phyloP scores from a whole-genome alignment of 345 rosid species.

The Citrus trifoliata region DNA sequence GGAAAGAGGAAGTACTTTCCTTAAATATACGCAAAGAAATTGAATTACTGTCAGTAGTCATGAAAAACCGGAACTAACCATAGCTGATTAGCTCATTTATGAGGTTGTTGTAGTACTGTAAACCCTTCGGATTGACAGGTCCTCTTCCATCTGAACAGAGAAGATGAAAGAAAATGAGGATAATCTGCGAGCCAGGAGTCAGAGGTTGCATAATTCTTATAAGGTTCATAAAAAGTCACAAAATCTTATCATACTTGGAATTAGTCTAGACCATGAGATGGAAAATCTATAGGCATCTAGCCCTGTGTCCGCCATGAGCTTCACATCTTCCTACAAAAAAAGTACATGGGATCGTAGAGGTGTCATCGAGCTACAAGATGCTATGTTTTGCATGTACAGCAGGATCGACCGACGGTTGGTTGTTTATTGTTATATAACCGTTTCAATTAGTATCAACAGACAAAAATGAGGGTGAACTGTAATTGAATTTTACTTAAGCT shows the following conservation, averaged over 20 bases:
- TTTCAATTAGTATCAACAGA: neutral
- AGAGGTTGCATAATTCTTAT: neutral
- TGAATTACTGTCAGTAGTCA: neutral
- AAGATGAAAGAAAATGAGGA: neutral
- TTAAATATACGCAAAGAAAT: neutral
- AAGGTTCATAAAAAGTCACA: neutral
- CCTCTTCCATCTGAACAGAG: conserved; percentile 52
- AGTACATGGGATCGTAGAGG: neutral
- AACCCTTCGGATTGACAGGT: conserved; percentile 53
- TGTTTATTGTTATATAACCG: neutral
- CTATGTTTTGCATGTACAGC: neutral
- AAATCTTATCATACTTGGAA: conserved; percentile 44
- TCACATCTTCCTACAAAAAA: conserved; percentile 66
- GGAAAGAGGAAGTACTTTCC: neutral
- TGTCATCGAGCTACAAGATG: conserved; percentile 2
- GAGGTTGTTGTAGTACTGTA: conserved; percentile 55
- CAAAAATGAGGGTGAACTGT: neutral
- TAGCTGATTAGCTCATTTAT: conserved; percentile 44
- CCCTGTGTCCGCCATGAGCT: conserved; percentile 61
- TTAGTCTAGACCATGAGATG: conserved; percentile 80
- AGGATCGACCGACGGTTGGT: neutral
- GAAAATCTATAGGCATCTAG: conserved; percentile 74
- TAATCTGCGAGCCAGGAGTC: neutral
- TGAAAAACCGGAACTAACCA: conserved; percentile 25
- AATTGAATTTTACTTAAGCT: neutral